Conservation (phyloP, 2,329 filamentous ascomycete species). For the Fusarium cyanostomum region DNA sequence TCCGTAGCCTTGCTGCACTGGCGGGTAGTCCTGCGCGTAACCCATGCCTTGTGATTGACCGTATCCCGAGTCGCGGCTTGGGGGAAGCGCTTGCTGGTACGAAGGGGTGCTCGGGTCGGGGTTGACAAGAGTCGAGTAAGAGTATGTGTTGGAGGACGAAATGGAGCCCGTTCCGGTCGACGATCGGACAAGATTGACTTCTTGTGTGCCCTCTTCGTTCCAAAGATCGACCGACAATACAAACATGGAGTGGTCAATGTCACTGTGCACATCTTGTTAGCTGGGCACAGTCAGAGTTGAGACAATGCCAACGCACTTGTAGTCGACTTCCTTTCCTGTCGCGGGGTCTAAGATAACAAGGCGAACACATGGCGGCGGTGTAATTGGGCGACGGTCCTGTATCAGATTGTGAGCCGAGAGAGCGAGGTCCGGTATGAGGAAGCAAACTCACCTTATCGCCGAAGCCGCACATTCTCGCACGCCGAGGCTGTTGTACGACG, state of each 20-base stretch:
- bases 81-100: slow-evolving; percentile 50
- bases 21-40: slow-evolving; percentile 49
- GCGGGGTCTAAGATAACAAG: slow-evolving; percentile 79
- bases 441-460: slow-evolving; percentile 82
- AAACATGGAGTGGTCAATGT: slow-evolving; percentile 53
- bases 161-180: slow-evolving; percentile 78
- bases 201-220: slow-evolving; percentile 70
- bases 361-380: slow-evolving; percentile 90
- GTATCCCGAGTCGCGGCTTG: slow-evolving; percentile 51
- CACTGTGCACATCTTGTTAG: slow-evolving; percentile 39
- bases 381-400: slow-evolving; percentile 93
- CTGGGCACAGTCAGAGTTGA: background rate
- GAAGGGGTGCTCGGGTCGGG: slow-evolving; percentile 41
- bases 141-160: slow-evolving; percentile 80
- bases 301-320: slow-evolving; percentile 68
- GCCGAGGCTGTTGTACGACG: slow-evolving; percentile 89
- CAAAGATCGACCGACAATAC: slow-evolving; percentile 75
- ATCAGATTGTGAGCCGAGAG: slow-evolving; percentile 8
- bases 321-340: slow-evolving; percentile 84
- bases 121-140: slow-evolving; percentile 66
- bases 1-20: slow-evolving; percentile 43
- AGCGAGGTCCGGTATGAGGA: background rate
- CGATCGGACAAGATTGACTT: slow-evolving; percentile 73
- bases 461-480: slow-evolving; percentile 98
- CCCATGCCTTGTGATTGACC: slow-evolving; percentile 40